A percentile compares a stretch with the other conserved stretches of the same genome.
These are phyloP conservation scores for Clitocybe nebularis DNA, from an alignment of 1,284 basidiomycete genomes.

Conservation along the genomic window DNA sequence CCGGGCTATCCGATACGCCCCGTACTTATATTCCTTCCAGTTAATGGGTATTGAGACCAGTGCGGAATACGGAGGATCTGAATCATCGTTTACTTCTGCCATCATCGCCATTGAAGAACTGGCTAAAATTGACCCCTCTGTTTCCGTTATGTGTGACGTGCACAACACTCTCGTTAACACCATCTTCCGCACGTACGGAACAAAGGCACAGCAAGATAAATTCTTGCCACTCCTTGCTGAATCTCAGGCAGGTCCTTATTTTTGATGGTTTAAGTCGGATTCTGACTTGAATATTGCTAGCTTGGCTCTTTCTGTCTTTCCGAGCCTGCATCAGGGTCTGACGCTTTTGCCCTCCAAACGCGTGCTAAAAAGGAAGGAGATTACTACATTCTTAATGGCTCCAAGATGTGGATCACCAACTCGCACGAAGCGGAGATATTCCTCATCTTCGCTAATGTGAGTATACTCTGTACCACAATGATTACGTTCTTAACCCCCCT, in stretches of 20 bases:
- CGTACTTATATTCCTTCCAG: conserved; percentile 34
- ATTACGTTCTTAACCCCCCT: not conserved
- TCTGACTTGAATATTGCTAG: conserved; percentile 34
- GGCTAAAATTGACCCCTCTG: conserved; percentile 93
- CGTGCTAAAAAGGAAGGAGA: conserved; percentile 84
- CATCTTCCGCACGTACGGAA: conserved; percentile 86
- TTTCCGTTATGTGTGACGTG: conserved; percentile 96
- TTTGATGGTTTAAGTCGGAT: conserved; percentile 3
- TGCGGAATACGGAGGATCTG: conserved; percentile 82
- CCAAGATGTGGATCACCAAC: conserved; percentile 99
- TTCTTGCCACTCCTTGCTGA: conserved; percentile 86
- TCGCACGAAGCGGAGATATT: conserved; percentile 93
- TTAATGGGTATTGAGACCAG: conserved; percentile 97
- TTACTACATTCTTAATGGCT: conserved; percentile 86
- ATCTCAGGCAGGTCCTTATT: conserved; percentile 53
- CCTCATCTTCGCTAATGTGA: conserved; percentile 90
- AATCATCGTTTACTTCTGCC: conserved; percentile 90
- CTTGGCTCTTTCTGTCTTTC: conserved; percentile 96
- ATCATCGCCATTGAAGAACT: conserved; percentile 98
- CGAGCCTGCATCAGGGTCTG: conserved; percentile 90
- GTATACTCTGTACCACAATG: conserved; percentile 18
- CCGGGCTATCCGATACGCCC: not conserved
- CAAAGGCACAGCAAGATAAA: conserved; percentile 80
- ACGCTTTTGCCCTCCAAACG: conserved; percentile 96
- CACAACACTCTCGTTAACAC: conserved; percentile 99